Base-by-base conservation (phyloP, 2,329 filamentous ascomycete genomes). In the Talaromyces funiculosus region DNA sequence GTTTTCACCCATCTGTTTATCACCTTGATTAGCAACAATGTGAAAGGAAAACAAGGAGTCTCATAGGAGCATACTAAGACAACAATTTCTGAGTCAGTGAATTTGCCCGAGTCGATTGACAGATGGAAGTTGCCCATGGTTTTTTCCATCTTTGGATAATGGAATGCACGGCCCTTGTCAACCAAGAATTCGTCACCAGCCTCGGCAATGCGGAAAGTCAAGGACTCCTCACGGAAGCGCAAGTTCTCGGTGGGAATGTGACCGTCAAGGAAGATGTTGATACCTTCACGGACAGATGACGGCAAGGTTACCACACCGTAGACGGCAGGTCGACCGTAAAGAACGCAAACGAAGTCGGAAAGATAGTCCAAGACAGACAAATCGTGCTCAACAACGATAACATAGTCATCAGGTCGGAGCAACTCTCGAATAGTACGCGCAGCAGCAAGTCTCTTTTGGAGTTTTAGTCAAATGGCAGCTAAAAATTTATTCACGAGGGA, bases 301-400 rank as follows among this genome's bases (percentile, higher is more conserved):
- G 94, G 94, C 22, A 97, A 85, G 26, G 94, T 97, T 53, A 99
- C 94, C 55, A 99, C 94, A 86, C 94, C 94, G 70, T 99, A 99
- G 49, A 97, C 87, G 51, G 94, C 94, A 38, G 94, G 94, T 78
- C 89, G 87, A 68, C 94, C 95, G 78, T 99, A 99, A 10, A 99
- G 87, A 63, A 97, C 91, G 73, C 94, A 99, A 71, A 99, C 91
- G 77, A 94, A 99, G 78, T 99, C 94, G 60, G 94, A 99, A 60
- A 99, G 90, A 73, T 99, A 99, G 77, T 99, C 95, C 49, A 99
- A 85, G 47, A 99, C 92, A 51, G 93, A 96, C 82, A 99, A 82
- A 85, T 99, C 94, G 86, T 99, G 94, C 84, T 99, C 94, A 69
- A 99, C 94, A 64, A 97, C 93, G 69, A 99, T 97, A 71, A 99